Evolutionary conservation across 2,329 filamentous ascomycete genomes (phyloP).

Genomic region (Trichoderma atroviride): DNA sequence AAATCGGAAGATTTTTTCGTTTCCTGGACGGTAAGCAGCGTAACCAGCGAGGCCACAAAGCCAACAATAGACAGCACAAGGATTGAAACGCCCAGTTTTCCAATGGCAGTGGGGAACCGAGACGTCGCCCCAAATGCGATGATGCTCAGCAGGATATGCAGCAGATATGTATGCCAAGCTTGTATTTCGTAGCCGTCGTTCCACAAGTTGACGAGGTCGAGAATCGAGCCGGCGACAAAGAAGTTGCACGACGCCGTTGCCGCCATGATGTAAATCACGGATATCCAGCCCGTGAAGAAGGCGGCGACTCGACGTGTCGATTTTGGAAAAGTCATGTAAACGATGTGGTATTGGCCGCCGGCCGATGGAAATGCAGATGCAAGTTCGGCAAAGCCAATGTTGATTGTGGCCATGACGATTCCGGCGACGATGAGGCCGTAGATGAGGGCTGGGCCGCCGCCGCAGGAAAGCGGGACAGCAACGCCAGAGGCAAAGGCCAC

Average conservation of each 20-base stretch:
- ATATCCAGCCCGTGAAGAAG: slow-evolving; percentile 34
- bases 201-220: slow-evolving; percentile 33
- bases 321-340: slow-evolving; percentile 34
- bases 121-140: slow-evolving; percentile 32
- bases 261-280: slow-evolving; percentile 35
- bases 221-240: slow-evolving; percentile 33
- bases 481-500: slow-evolving; percentile 34
- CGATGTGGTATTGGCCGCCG: slow-evolving; percentile 36
- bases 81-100: slow-evolving; percentile 32
- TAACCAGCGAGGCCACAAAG: slow-evolving; percentile 33
- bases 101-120: slow-evolving; percentile 32
- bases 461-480: slow-evolving; percentile 33
- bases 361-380: slow-evolving; percentile 34
- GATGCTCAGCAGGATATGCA: slow-evolving; percentile 33
- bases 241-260: slow-evolving; percentile 34
- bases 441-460: slow-evolving; percentile 34
- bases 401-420: slow-evolving; percentile 33
- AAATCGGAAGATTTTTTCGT: slow-evolving; percentile 29
- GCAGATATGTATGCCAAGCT: slow-evolving; percentile 34
- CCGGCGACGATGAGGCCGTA: slow-evolving; percentile 33
- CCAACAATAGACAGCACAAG: slow-evolving; percentile 33
- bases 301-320: slow-evolving; percentile 32
- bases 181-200: slow-evolving; percentile 30
- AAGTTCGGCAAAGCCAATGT: slow-evolving; percentile 34
- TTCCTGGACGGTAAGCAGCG: slow-evolving; percentile 31